phyloP scores from a whole-genome alignment of 2,329 filamentous ascomycete genomes.

The Didymella arachidicola region DNA sequence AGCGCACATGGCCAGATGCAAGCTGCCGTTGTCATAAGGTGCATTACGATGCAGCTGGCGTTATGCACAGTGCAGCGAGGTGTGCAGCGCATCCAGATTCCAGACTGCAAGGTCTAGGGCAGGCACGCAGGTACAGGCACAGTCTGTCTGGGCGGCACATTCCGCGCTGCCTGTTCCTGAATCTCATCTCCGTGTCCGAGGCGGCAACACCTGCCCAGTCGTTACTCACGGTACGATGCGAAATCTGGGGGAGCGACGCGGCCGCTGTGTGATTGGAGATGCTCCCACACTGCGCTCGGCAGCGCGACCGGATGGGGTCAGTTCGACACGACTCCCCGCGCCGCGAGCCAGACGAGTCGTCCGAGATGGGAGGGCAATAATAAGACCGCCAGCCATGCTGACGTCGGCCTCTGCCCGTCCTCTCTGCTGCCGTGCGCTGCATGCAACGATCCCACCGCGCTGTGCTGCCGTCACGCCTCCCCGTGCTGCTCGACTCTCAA shows the following conservation, averaged over 20 bases:
- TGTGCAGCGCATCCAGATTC: neutral
- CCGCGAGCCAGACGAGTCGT: constrained; percentile 23
- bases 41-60: neutral
- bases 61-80: neutral
- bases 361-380: neutral
- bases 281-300: constrained; percentile 29
- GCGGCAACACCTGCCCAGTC: constrained; percentile 25
- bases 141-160: constrained; percentile 6
- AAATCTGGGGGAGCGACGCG: constrained; percentile 32
- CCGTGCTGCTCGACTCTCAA: constrained; percentile 28
- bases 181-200: constrained; percentile 23
- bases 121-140: constrained; percentile 4
- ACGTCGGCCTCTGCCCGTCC: neutral
- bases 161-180: constrained; percentile 31
- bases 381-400: constrained; percentile 20
- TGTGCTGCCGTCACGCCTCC: constrained; percentile 7
- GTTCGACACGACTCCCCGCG: constrained; percentile 14
- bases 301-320: constrained; percentile 2
- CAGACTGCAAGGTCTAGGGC: neutral
- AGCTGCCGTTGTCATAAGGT: neutral
- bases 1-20: neutral
- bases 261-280: constrained; percentile 41
- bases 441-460: neutral
- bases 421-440: constrained; percentile 7
- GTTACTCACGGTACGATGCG: constrained; percentile 22